A percentile compares a stretch with the other conserved stretches of the same genome.
Conservation (phyloP, 768 basidiomycete genomes). For the Suillus hirtellus region DNA sequence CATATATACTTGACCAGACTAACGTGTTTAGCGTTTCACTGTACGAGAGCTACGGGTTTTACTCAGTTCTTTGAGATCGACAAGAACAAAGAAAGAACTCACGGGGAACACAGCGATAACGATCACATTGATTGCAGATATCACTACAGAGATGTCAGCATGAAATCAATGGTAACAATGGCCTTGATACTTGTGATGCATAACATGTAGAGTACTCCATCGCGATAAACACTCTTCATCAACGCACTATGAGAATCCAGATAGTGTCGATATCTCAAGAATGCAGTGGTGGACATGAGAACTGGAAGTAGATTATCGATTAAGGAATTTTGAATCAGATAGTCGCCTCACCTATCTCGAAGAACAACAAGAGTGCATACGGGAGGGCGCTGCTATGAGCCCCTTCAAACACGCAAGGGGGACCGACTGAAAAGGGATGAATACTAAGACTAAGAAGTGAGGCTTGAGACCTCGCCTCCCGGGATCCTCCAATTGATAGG, state of each 20-base stretch:
- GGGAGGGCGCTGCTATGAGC: neutral
- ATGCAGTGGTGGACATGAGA: constrained; percentile 4
- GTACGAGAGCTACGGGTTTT: neutral
- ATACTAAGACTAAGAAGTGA: neutral
- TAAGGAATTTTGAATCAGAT: neutral
- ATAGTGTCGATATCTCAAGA: constrained; percentile 10
- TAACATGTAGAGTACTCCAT: constrained; percentile 5
- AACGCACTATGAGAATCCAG: neutral
- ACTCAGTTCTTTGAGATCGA: neutral
- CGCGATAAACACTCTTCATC: neutral
- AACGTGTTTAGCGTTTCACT: neutral
- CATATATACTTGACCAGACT: neutral
- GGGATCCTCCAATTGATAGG: neutral
- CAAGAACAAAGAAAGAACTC: neutral
- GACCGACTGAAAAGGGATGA: neutral
- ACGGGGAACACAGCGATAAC: neutral
- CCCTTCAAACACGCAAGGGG: constrained; percentile 6
- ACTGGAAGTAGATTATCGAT: neutral
- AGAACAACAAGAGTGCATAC: constrained; percentile 7
- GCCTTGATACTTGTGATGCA: neutral
- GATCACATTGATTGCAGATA: neutral
- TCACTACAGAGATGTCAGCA: neutral
- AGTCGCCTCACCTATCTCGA: constrained; percentile 10
- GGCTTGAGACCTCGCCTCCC: neutral
- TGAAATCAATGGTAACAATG: neutral